phyloP scores from a whole-genome alignment of 1,139 yeast species.

The Yamadazyma pseudoaaseri region DNA sequence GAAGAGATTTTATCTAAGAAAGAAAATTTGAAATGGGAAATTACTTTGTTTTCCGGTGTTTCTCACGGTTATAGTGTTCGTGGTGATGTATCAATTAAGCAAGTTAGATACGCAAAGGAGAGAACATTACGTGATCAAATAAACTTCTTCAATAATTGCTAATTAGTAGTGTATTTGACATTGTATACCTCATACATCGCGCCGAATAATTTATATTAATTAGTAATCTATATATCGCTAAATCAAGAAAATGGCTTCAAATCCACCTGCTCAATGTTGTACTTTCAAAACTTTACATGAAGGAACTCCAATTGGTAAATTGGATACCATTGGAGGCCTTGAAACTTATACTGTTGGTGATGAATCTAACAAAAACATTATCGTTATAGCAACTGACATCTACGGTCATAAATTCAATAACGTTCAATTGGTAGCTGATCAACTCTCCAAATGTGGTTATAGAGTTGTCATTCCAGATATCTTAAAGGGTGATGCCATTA shows the following conservation, averaged over 20 bases:
- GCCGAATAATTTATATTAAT: too few species aligned
- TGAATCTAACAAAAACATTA: conserved; percentile 39
- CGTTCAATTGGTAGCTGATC: conserved; percentile 64
- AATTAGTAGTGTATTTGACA: not conserved
- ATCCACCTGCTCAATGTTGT: conserved; percentile 54
- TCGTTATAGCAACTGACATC: conserved; percentile 69
- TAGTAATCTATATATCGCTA: too few species aligned
- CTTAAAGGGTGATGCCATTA: conserved; percentile 53
- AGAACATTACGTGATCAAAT: conserved; percentile 62
- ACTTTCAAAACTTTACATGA: conserved; percentile 42
- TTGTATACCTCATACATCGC: too few species aligned
- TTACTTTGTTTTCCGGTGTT: conserved; percentile 60
- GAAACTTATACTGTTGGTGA: conserved; percentile 58
- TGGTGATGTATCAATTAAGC: conserved; percentile 61
- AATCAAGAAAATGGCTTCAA: conserved; percentile 57
- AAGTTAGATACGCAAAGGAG: conserved; percentile 63
- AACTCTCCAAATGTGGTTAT: conserved; percentile 55
- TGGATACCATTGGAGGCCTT: conserved; percentile 41
- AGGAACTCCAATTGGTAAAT: conserved; percentile 49
- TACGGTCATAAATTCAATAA: conserved; percentile 62
- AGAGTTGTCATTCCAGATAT: conserved; percentile 75
- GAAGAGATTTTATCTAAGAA: conserved; percentile 50
- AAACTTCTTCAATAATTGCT: conserved; percentile 16
- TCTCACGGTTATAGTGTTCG: conserved; percentile 73
- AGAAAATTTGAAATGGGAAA: conserved; percentile 47